phyloP scores from a whole-genome alignment of 768 basidiomycete species.

The Russula dissimulans region DNA sequence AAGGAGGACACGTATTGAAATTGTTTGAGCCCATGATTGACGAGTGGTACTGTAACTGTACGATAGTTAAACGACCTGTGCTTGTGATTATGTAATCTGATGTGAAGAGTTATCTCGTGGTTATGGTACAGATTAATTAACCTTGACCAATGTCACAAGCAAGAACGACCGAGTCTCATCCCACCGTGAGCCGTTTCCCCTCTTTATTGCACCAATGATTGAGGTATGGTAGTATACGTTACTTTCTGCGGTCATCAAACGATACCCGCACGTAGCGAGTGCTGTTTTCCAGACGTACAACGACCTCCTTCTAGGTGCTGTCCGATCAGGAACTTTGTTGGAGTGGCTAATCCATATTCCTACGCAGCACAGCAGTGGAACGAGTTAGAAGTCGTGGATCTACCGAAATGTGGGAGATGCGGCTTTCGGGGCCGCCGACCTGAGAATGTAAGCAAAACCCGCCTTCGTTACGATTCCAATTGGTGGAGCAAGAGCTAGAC shows the following conservation, averaged over 20 bases:
- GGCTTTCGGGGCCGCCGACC: conserved; percentile 13
- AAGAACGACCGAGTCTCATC: background rate
- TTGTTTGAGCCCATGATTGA: too few relatives aligned
- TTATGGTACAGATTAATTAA: too few relatives aligned
- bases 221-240: conserved; percentile 1
- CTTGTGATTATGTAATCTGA: background rate
- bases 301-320: conserved; percentile 14
- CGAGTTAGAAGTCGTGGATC: conserved; percentile 10
- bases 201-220: background rate
- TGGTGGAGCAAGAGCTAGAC: background rate
- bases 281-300: conserved; percentile 18
- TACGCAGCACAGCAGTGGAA: conserved; percentile 14
- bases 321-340: background rate
- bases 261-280: conserved; percentile 8
- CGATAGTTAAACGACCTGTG: background rate
- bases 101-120: too few relatives aligned
- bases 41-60: background rate
- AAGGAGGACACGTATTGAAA: conserved; percentile 5
- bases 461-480: background rate
- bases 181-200: background rate
- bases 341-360: background rate
- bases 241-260: background rate
- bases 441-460: conserved; percentile 3
- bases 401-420: conserved; percentile 15
- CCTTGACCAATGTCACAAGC: background rate